Percentiles rank a stretch among this genome's conserved stretches.
Conservation (phyloP, 345 rosid species). For the Clarkia xantiana region DNA sequence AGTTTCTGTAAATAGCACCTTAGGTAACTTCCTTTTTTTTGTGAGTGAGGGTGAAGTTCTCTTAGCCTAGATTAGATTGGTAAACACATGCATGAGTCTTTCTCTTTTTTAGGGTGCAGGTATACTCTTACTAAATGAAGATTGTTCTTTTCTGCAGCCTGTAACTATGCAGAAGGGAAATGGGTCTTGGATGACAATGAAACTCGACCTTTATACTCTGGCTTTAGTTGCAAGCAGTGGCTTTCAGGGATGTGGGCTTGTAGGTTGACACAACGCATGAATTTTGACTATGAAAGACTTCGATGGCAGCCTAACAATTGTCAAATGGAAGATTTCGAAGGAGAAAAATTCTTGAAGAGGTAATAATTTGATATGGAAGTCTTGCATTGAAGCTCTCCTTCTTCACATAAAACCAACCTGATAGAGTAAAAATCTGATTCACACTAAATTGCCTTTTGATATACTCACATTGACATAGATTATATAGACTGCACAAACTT, state of each 20-base stretch:
- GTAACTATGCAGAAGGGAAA: conserved; percentile 78
- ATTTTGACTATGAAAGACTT: conserved; percentile 61
- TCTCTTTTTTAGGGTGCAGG: conserved; percentile 3
- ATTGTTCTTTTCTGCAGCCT: conserved; percentile 24
- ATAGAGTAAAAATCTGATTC: too few species aligned
- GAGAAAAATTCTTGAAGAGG: conserved; percentile 60
- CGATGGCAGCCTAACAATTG: conserved; percentile 86
- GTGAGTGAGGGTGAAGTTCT: not conserved
- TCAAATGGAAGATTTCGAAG: conserved; percentile 66
- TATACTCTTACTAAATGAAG: conserved; percentile 2
- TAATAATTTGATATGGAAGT: conserved; percentile 8
- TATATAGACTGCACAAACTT: too few species aligned
- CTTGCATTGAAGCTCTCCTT: too few species aligned
- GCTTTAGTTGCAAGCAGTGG: conserved; percentile 75
- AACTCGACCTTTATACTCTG: conserved; percentile 58
- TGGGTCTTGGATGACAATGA: conserved; percentile 80
- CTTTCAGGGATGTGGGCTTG: conserved; percentile 93
- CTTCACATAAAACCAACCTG: too few species aligned
- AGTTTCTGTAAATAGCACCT: too few species aligned
- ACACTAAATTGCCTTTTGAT: too few species aligned
- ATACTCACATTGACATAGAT: too few species aligned
- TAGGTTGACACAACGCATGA: conserved; percentile 69
- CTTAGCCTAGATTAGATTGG: not conserved
- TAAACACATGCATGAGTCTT: not conserved
- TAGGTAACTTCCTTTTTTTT: too few species aligned